Evolutionary conservation across 768 basidiomycete genomes (phyloP), one percentile per base, ranked within the genome.

Genomic region (Trametes sanguinea): DNA sequence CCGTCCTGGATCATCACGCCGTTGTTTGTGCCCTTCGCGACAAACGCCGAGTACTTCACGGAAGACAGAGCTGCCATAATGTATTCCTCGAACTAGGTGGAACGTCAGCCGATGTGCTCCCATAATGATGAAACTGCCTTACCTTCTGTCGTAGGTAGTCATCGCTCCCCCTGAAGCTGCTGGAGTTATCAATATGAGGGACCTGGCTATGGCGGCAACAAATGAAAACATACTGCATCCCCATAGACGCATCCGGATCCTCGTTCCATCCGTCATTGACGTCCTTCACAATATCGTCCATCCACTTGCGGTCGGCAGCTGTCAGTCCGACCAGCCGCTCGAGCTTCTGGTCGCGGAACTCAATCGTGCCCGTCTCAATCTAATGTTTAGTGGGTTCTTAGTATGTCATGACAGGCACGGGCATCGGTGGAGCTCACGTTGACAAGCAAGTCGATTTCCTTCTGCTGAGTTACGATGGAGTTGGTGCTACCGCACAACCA

Each of bases 401-500:
- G 9, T 29, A 11, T 27, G 2, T 29, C 27, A 11, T 4, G 27
- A 37, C 4, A 17, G 47, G 22, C 2, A 39, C 30, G 39, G 32
- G 11, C 27, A 48, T 10, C 14, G 11, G 44, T 2, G 35, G 39
- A 14, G 71, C 82, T 33, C 65, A 95, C 94, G 69, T 98, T 92
- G 51, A 99, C 88, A 32, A 98, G 76, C 17, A 98, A 71, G 72
- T 99, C 96, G 61, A 95, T 86, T 64, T 95, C 94, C 68, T 86
- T 87, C 74, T 97, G 94, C 63, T 95, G 92, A 8, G 94, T 92
- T 39, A 98, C 90, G 66, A 98, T 98, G 14, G 89, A 85, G 72
- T 99, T 99, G 4, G 96, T 98, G 65, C 92, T 93, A n/a, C 92
- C 92, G 68, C 92, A 94, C 22, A 99, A 80, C 89, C 92, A 99